Percentiles rank a stretch among this genome's conserved stretches.
Conservation (phyloP, 1,284 basidiomycete species). For the Irpex sp. region DNA sequence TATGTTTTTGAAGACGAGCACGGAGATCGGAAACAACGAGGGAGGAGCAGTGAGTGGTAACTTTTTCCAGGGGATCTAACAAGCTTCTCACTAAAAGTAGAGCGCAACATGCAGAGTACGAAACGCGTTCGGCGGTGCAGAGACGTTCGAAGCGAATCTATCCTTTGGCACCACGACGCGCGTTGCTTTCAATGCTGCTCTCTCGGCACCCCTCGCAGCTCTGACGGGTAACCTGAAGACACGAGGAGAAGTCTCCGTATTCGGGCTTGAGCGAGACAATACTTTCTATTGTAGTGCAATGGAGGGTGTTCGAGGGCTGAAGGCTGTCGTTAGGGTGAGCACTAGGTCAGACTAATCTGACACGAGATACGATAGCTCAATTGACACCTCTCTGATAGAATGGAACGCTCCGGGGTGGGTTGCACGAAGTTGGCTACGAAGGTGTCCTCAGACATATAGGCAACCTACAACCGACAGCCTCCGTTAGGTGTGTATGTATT, state of each 20-base stretch:
- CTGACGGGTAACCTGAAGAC: conserved; percentile 58
- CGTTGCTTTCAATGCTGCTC: conserved; percentile 72
- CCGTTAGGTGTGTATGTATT: conserved; percentile 58
- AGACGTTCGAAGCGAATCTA: conserved; percentile 82
- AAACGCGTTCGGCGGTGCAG: conserved; percentile 92
- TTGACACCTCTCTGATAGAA: conserved; percentile 33
- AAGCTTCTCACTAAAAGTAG: conserved; percentile 28
- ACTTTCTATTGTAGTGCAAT: conserved; percentile 67
- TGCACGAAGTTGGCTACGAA: conserved; percentile 82
- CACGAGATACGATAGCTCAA: conserved; percentile 20
- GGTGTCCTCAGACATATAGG: conserved; percentile 74
- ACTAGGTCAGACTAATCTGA: conserved; percentile 30
- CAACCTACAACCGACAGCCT: conserved; percentile 70
- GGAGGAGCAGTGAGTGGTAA: conserved; percentile 73
- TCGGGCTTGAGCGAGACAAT: conserved; percentile 66
- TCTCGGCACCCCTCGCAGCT: conserved; percentile 42
- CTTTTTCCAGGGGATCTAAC: neutral
- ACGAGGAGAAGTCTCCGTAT: conserved; percentile 57
- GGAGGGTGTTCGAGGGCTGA: conserved; percentile 65
- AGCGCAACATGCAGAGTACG: conserved; percentile 78
- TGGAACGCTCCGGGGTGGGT: conserved; percentile 42
- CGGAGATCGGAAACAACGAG: conserved; percentile 93
- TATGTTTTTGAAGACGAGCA: conserved; percentile 82
- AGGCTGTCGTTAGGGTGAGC: conserved; percentile 64
- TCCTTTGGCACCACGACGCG: conserved; percentile 88